Evolutionary conservation across 2,329 filamentous ascomycete genomes (phyloP).

Genomic region (Elsinoe necatrix): DNA sequence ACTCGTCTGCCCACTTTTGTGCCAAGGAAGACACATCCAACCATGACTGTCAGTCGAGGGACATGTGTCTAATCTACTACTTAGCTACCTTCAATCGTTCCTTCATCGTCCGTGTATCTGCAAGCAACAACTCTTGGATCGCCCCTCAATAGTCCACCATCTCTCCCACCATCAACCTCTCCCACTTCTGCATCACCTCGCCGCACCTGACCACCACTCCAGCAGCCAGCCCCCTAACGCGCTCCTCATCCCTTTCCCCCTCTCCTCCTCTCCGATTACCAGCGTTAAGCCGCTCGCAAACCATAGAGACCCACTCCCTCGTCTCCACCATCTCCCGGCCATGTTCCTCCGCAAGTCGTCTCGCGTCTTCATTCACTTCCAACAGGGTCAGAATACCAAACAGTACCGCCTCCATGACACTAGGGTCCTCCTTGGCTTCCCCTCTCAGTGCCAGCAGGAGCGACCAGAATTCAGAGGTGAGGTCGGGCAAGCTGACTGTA

Average conservation of each 20-base stretch:
- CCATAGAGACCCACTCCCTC: slow-evolving; percentile 69
- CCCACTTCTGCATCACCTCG: slow-evolving; percentile 76
- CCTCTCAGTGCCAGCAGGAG: slow-evolving; percentile 66
- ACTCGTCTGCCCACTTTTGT: too few relatives aligned
- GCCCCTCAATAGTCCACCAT: slow-evolving; percentile 32
- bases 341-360: slow-evolving; percentile 63
- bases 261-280: slow-evolving; percentile 23
- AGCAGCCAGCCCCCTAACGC: slow-evolving; percentile 69
- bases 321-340: slow-evolving; percentile 75
- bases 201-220: slow-evolving; percentile 67
- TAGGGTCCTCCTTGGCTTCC: slow-evolving; percentile 35
- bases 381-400: slow-evolving; percentile 72
- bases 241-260: slow-evolving; percentile 60
- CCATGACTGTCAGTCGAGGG: too few relatives aligned
- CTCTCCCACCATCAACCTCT: slow-evolving; percentile 66
- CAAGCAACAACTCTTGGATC: too few relatives aligned
- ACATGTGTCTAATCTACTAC: too few relatives aligned
- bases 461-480: slow-evolving; percentile 78
- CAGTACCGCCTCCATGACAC: slow-evolving; percentile 65
- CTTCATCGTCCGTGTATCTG: too few relatives aligned
- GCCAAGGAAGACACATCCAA: too few relatives aligned
- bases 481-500: slow-evolving; percentile 63
- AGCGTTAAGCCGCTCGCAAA: slow-evolving; percentile 51
- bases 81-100: not conserved
- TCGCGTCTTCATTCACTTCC: slow-evolving; percentile 68